Conservation (phyloP, 495 filamentous ascomycete genomes). For the Astrocystis sublimbata region DNA sequence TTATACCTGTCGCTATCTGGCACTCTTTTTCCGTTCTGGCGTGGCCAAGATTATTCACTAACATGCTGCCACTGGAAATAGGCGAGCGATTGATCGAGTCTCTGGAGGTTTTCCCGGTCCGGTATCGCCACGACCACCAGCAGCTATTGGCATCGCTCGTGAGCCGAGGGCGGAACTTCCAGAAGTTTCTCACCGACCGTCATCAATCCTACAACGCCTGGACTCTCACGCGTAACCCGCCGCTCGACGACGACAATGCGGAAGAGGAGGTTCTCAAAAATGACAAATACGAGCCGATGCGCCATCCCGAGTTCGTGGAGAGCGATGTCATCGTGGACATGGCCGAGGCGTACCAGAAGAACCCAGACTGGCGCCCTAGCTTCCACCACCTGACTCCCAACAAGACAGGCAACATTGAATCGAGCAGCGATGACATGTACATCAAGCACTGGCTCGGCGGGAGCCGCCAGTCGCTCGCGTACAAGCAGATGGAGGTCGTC, state of each 20-base stretch:
- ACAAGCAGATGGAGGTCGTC: slow-evolving; percentile 33
- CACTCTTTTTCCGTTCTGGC: not conserved
- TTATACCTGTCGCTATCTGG: not conserved
- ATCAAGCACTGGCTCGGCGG: slow-evolving; percentile 34
- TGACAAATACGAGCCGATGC: slow-evolving; percentile 26
- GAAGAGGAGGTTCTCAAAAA: slow-evolving; percentile 27
- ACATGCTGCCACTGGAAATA: not conserved
- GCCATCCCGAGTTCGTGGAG: slow-evolving; percentile 42
- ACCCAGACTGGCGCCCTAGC: slow-evolving; percentile 31
- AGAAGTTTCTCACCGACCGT: slow-evolving; percentile 49
- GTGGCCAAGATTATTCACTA: not conserved
- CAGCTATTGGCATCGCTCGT: slow-evolving; percentile 41
- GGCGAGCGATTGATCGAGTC: slow-evolving; percentile 55
- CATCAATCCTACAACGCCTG: slow-evolving; percentile 49
- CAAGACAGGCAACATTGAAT: slow-evolving; percentile 24
- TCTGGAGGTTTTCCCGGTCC: slow-evolving; percentile 58
- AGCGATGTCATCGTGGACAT: slow-evolving; percentile 56
- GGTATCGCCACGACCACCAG: slow-evolving; percentile 51
- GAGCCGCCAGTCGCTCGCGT: slow-evolving; percentile 25
- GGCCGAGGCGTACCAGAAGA: slow-evolving; percentile 42
- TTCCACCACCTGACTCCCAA: slow-evolving; percentile 27
- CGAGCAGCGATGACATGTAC: slow-evolving; percentile 28
- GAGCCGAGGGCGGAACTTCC: slow-evolving; percentile 46
- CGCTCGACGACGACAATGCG: slow-evolving; percentile 22
- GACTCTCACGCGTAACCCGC: slow-evolving; percentile 35